Percentiles rank a stretch among this genome's conserved stretches.
Conservation (phyloP, 257 asterid species). For the Forsythia suspensa region DNA sequence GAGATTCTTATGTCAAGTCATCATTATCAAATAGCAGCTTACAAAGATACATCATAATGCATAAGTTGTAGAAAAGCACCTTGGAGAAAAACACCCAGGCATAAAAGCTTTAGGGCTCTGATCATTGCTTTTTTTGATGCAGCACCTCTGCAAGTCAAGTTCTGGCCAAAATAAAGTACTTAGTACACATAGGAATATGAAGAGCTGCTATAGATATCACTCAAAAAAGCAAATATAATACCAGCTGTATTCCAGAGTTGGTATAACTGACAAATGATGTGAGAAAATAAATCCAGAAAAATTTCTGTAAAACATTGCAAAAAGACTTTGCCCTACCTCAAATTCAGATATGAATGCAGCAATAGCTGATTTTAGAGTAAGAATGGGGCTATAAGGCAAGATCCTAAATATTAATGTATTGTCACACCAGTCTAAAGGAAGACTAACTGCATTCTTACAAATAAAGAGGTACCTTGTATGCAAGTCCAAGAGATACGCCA, state of each 20-base stretch:
- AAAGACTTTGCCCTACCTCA: neutral
- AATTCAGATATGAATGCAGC: neutral
- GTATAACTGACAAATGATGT: neutral
- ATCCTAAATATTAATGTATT: conserved; percentile 20
- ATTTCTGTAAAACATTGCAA: neutral
- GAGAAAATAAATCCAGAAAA: neutral
- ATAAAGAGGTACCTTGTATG: conserved; percentile 51
- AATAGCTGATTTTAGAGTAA: neutral
- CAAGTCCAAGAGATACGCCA: conserved; percentile 71
- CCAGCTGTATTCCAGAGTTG: neutral
- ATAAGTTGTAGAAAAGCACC: conserved; percentile 32
- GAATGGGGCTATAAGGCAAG: neutral
- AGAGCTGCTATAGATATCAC: neutral
- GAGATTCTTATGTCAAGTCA: neutral
- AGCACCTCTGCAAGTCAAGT: conserved; percentile 42
- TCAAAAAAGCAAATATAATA: neutral
- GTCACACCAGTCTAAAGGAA: neutral
- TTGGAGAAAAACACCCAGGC: conserved; percentile 65
- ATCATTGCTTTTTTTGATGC: conserved; percentile 53
- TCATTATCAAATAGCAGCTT: conserved; percentile 10
- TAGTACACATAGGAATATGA: conserved; percentile 11
- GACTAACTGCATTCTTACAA: neutral
- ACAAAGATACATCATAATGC: neutral
- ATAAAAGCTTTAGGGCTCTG: conserved; percentile 49
- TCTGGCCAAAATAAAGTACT: conserved; percentile 29